A percentile compares a stretch with the other conserved stretches of the same genome.
Evolutionary conservation across 805 yeast genomes (phyloP).

Genomic region (Starmerella apicola): DNA sequence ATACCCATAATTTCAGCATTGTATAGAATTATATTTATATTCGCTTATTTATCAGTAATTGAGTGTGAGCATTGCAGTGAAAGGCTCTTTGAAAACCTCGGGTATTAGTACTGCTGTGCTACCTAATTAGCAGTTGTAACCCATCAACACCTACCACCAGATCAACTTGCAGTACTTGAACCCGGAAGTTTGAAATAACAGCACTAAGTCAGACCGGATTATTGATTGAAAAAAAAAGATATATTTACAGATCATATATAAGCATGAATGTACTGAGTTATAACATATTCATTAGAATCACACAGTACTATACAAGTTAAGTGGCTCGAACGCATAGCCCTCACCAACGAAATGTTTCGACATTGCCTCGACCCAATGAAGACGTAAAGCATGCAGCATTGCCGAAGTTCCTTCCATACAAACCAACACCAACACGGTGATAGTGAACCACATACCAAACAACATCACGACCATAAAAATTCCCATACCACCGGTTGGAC

Average conservation of each 20-base stretch:
- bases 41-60: too few relatives aligned
- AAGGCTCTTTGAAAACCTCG: too few relatives aligned
- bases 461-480: constrained; percentile 62
- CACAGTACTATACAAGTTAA: not conserved
- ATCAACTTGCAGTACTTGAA: too few relatives aligned
- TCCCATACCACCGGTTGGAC: constrained; percentile 51
- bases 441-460: constrained; percentile 88
- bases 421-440: constrained; percentile 84
- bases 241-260: not conserved
- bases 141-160: too few relatives aligned
- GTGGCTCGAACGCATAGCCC: constrained; percentile 76
- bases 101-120: too few relatives aligned
- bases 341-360: constrained; percentile 96
- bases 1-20: too few relatives aligned
- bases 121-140: too few relatives aligned
- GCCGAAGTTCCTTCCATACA: constrained; percentile 99
- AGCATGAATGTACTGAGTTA: not conserved
- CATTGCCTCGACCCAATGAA: constrained; percentile 99
- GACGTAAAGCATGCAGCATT: constrained; percentile 94
- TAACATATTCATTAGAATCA: not conserved
- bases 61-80: too few relatives aligned
- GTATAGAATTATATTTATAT: too few relatives aligned
- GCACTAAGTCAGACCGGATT: too few relatives aligned
- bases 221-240: too few relatives aligned
- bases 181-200: too few relatives aligned